A percentile compares a stretch with the other conserved stretches of the same genome.
These are phyloP conservation scores for Backusella luteola DNA, from an alignment of 192 early-diverging fungal species.

Conservation along the genomic window DNA sequence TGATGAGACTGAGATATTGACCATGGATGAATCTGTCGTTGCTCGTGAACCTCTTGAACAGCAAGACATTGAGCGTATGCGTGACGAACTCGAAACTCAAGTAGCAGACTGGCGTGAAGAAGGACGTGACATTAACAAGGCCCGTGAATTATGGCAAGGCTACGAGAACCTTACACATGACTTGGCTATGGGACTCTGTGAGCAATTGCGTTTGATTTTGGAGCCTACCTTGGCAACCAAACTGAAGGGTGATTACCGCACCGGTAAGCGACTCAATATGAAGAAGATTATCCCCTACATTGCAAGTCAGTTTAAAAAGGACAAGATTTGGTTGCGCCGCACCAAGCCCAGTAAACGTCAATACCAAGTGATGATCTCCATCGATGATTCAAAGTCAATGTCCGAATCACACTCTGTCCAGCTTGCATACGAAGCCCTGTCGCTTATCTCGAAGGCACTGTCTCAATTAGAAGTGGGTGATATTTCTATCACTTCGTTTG, in stretches of 20 bases:
- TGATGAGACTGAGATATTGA: conserved; percentile 38
- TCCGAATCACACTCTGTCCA: conserved; percentile 83
- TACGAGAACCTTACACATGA: conserved; percentile 91
- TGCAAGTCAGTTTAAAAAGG: conserved; percentile 98
- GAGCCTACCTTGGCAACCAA: conserved; percentile 96
- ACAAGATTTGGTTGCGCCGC: conserved; percentile 99
- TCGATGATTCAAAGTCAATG: conserved; percentile 99
- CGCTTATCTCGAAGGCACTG: conserved; percentile 88
- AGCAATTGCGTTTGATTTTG: conserved; percentile 94
- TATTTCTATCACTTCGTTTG: conserved; percentile 88
- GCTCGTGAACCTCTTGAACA: conserved; percentile 48
- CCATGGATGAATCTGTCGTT: conserved; percentile 28
- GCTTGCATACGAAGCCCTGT: conserved; percentile 92
- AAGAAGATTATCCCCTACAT: conserved; percentile 99
- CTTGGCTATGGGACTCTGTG: conserved; percentile 85
- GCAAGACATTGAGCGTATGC: conserved; percentile 70
- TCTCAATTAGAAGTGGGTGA: conserved; percentile 95
- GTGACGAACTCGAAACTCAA: conserved; percentile 74
- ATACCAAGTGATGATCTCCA: conserved; percentile 97
- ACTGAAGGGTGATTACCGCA: conserved; percentile 96
- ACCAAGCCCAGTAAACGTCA: conserved; percentile 96
- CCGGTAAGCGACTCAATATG: conserved; percentile 99
- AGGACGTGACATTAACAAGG: conserved; percentile 60
- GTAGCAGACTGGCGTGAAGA: conserved; percentile 73
- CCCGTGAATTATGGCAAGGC: conserved; percentile 80